A percentile compares a stretch with the other conserved stretches of the same genome.
Conservation (phyloP, 805 yeast species). For the Pichia californica region DNA sequence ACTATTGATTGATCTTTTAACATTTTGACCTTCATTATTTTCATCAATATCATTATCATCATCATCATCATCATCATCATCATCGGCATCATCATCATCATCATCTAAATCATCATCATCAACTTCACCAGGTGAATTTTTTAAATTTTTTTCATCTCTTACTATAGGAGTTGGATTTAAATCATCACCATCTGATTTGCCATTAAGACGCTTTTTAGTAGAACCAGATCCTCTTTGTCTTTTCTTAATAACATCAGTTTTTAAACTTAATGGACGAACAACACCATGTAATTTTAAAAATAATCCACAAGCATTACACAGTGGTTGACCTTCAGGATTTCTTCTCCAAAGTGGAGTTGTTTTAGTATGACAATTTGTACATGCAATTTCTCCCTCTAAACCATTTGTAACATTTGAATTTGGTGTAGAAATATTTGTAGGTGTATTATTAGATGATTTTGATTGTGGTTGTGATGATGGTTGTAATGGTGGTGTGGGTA, state of each 20-base stretch:
- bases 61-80: constrained; percentile 15
- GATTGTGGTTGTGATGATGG: too few relatives aligned
- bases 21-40: background rate
- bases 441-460: constrained; percentile 8
- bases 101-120: background rate
- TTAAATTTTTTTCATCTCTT: constrained; percentile 2
- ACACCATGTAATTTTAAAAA: constrained; percentile 93
- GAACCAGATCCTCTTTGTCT: constrained; percentile 56
- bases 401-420: constrained; percentile 1
- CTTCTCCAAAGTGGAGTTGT: constrained; percentile 96
- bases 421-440: constrained; percentile 6
- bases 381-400: constrained; percentile 28
- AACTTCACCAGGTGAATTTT: constrained; percentile 2
- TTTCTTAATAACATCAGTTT: constrained; percentile 59
- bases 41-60: background rate
- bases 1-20: background rate
- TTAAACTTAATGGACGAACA: constrained; percentile 82
- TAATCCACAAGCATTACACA: constrained; percentile 95
- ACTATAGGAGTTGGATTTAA: constrained; percentile 39
- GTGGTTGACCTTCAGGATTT: constrained; percentile 84
- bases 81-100: constrained; percentile 12
- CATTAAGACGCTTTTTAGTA: constrained; percentile 24
- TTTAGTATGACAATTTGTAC: constrained; percentile 86
- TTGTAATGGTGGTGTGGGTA: too few relatives aligned
- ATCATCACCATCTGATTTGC: constrained; percentile 41